Evolutionary conservation across 1,139 yeast genomes (phyloP), one percentile per base, ranked within the genome.

Genomic region (Diutina siamensis): DNA sequence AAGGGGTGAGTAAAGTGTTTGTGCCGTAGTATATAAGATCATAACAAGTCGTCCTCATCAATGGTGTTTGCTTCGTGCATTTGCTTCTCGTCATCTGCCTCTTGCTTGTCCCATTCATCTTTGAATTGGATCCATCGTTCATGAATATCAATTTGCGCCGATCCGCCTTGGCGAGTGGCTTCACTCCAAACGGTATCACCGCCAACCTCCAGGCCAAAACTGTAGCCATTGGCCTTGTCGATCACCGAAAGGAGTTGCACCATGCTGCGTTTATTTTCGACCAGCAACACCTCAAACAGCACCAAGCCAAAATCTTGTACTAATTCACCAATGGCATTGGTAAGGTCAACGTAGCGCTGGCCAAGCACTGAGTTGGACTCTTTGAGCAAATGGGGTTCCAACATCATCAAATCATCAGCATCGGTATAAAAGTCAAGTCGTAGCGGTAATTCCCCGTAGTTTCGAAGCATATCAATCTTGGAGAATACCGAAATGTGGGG

Each of bases 131-230:
- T 76, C 99, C 99, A 94, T 50, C 99, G 70, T 53, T 94, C 98
- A 54, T 94, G 98, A 5, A 88, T 76, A 58, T 89, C 96, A 5
- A 81, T 69, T 18, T 65, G 68, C 0, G 72, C 69, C 46, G 67
- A 62, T 2, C 88, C 85, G 4, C 81, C 78, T 54, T 85, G 92
- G 51, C 98, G 72, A 1, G 92, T 76, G 0, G 97, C 96, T 54
- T 89, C 96, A 15, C 89, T 84, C 98, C 98, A 94, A 2, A 92
- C 80, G 0, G 94, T 76, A 59, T 94, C 99, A 17, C 97, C 97
- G 3, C 97, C 96, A 13, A 89, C 72, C 54, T 94, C 99, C 2
- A 88, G 67, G 0, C 99, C 99, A 66, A 86, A 88, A 53, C 85
- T 74, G 59, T 94, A 94, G 0, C 99, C 99, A 53, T 82, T 85